A percentile compares a stretch with the other conserved stretches of the same genome.
phyloP scores from a whole-genome alignment of 495 filamentous ascomycete species.

The Elasticomyces elasticus region DNA sequence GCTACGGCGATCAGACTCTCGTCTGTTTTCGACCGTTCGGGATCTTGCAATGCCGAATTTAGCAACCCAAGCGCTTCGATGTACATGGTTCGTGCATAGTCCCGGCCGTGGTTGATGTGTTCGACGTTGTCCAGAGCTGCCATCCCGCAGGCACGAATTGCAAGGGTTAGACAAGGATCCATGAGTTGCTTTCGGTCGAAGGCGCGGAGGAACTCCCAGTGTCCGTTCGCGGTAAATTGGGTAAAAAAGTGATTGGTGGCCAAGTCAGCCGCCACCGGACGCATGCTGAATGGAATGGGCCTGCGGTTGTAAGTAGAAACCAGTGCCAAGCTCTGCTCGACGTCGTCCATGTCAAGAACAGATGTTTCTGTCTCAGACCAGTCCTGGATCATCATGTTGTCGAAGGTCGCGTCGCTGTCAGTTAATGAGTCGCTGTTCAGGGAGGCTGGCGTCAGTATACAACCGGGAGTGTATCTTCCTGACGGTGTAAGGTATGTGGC shows the following conservation, averaged over 20 bases:
- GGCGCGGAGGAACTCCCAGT: constrained; percentile 12
- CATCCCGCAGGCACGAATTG: constrained; percentile 20
- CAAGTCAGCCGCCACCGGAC: constrained; percentile 3
- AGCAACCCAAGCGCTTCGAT: constrained; percentile 12
- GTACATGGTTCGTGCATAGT: constrained; percentile 16
- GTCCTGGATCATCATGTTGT: neutral
- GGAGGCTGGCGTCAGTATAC: constrained; percentile 4
- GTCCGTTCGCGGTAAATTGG: constrained; percentile 8
- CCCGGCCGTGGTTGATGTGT: neutral
- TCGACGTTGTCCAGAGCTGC: constrained; percentile 16
- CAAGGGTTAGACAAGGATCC: constrained; percentile 16
- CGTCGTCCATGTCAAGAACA: neutral
- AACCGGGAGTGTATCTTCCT: neutral
- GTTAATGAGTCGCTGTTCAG: constrained; percentile 1
- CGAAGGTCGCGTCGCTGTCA: constrained; percentile 2
- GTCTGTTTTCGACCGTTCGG: constrained; percentile 11
- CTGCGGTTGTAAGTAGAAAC: neutral
- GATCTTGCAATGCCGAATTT: constrained; percentile 16
- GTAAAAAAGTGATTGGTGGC: constrained; percentile 19
- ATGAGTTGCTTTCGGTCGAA: neutral
- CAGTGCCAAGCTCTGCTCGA: neutral
- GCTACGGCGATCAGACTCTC: constrained; percentile 16
- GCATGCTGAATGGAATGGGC: neutral
- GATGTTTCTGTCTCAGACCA: neutral
- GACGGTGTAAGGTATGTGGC: neutral